Base-by-base conservation (phyloP, 2,329 filamentous ascomycete genomes). In the Aspergillus amoenus region DNA sequence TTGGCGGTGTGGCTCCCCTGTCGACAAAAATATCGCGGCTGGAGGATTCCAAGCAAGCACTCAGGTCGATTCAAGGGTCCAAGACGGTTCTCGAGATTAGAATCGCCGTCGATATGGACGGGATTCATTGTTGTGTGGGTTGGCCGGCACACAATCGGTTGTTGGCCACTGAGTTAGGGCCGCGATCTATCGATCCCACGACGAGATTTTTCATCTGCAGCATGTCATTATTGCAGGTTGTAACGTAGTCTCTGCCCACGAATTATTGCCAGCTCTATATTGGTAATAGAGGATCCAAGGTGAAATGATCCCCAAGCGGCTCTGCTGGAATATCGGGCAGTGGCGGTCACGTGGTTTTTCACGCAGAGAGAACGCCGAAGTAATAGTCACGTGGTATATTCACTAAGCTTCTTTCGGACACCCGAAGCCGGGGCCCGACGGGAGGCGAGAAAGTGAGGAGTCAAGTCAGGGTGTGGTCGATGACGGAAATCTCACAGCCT, bases 401-500 rank as follows among this genome's bases (percentile, higher is more conserved):
- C 43, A 24, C 60, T 62, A 64, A 22, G 24, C 56, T 39, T 2
- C 9, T 32, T 48, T 9, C 42, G 43, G 32, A 15, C 17, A 22
- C 47, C 50, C 56, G 51, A 56, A 44, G 13, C 46, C 58, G 61
- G 61, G 12, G 41, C 34, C 59, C 56, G 61, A 61, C 41, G 22
- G 40, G 21, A 53, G 55, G 60, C 55, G 44, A 57, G 53, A 55
- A 47, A 32, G 30, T 48, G 48, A 39, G 44, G 50, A 58, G 61
- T 66, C 61, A 65, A 61, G 59, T 61, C 27, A 30, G 27, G 27
- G 59, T 50, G 48, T 45, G 54, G 55, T 51, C 15, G 57, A 65
- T 65, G 63, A 66, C 60, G 63, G 63, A 60, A 64, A 65, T 55
- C 62, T 64, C 55, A 62, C 57, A 58, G 54, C 55, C 52, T 55